phyloP scores from a whole-genome alignment of 495 filamentous ascomycete species.

The Venustampulla echinocandica region DNA sequence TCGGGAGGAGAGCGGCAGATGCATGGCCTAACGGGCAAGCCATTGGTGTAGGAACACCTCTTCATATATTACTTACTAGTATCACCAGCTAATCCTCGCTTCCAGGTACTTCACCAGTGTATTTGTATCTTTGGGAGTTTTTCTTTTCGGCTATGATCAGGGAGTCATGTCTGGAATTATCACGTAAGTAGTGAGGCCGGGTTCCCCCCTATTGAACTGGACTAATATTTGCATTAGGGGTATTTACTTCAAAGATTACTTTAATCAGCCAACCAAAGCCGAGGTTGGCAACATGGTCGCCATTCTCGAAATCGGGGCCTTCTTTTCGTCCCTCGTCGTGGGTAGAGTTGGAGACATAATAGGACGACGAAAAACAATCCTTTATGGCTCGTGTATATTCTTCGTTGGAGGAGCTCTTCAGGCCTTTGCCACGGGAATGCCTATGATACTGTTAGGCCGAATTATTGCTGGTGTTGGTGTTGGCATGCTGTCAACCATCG shows the following conservation, averaged over 20 bases:
- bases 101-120: slow-evolving; percentile 91
- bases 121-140: slow-evolving; percentile 95
- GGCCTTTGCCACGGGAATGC: slow-evolving; percentile 68
- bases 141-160: slow-evolving; percentile 97
- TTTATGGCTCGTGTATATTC: slow-evolving; percentile 90
- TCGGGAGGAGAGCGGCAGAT: slow-evolving; percentile 61
- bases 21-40: slow-evolving; percentile 91
- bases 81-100: slow-evolving; percentile 28
- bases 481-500: slow-evolving; percentile 90
- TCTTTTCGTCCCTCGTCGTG: slow-evolving; percentile 83
- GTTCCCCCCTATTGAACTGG: slow-evolving; percentile 3
- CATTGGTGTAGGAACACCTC: slow-evolving; percentile 63
- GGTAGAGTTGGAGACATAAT: slow-evolving; percentile 87
- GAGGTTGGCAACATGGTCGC: slow-evolving; percentile 94
- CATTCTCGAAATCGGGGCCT: slow-evolving; percentile 87
- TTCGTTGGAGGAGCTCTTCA: slow-evolving; percentile 84
- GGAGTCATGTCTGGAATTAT: slow-evolving; percentile 99
- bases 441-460: slow-evolving; percentile 87
- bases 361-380: slow-evolving; percentile 80
- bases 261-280: slow-evolving; percentile 73
- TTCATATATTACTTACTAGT: neutral
- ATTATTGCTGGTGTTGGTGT: slow-evolving; percentile 91
- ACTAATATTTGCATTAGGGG: slow-evolving; percentile 46
- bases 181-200: slow-evolving; percentile 72
- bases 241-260: slow-evolving; percentile 80